phyloP scores from a whole-genome alignment of 2,329 filamentous ascomycete species.

The Talaromyces atroroseus region DNA sequence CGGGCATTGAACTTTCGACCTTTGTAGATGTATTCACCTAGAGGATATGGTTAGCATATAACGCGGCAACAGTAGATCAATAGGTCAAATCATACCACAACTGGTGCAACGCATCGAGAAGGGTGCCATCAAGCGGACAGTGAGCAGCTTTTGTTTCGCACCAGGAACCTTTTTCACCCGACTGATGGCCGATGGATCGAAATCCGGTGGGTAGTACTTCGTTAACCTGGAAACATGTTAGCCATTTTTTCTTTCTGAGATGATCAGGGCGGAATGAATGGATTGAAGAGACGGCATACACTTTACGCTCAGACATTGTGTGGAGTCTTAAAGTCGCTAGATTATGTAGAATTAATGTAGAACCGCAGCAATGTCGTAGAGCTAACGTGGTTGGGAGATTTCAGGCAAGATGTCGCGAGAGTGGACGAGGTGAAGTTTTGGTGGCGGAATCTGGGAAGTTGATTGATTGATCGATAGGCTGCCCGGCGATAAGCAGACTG shows the following conservation, averaged over 20 bases:
- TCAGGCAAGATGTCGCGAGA: neutral
- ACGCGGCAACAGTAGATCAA: neutral
- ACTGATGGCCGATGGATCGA: slow-evolving; percentile 77
- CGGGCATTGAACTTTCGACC: slow-evolving; percentile 92
- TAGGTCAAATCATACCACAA: slow-evolving; percentile 19
- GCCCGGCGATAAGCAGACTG: slow-evolving; percentile 6
- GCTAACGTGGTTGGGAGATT: neutral
- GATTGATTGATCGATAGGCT: neutral
- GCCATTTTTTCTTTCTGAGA: neutral
- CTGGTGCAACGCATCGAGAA: slow-evolving; percentile 70
- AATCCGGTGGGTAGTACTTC: slow-evolving; percentile 64
- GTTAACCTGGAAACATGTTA: slow-evolving; percentile 14
- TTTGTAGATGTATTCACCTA: slow-evolving; percentile 82
- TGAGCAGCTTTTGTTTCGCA: slow-evolving; percentile 53
- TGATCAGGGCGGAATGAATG: slow-evolving; percentile 36
- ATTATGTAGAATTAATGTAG: neutral
- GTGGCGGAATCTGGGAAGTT: neutral
- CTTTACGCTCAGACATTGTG: slow-evolving; percentile 81
- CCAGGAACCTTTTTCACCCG: slow-evolving; percentile 34
- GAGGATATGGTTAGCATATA: slow-evolving; percentile 21
- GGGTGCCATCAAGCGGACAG: slow-evolving; percentile 84
- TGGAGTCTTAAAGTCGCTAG: neutral
- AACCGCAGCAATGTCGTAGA: neutral
- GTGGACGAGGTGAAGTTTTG: neutral
- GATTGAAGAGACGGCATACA: slow-evolving; percentile 47